Base-by-base conservation (phyloP, 306 rosid genomes). In the Argentina anserina region DNA sequence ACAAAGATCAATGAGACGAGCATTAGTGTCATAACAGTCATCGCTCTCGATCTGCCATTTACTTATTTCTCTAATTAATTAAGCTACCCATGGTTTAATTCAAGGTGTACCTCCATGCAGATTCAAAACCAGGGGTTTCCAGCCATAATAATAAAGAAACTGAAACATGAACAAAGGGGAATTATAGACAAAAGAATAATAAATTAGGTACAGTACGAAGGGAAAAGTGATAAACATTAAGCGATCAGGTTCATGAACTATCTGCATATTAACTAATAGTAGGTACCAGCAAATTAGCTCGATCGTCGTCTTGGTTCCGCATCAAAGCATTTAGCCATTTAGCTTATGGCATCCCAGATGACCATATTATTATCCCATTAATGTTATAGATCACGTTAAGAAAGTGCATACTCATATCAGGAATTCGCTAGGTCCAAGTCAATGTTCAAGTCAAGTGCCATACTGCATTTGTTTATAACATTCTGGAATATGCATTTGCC, bases 91-190 rank as follows among this genome's bases (percentile, higher is more conserved):
- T 28, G 28, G 63, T 58, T 58, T 58, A 58, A 36, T 28, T 28
- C 63, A 25, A 2, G 60, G 11, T 41, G 2, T 53, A 23, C 17
- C 60, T 58, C 9, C 34, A 25, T 58, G 63, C 26, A 58, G 46
- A 69, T 34, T 10, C 63, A 50, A 69, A 70, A 70, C 52, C 75
- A 53, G 64, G 25, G 60, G 15, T 15, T 33, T 61, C 40, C 42
- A n/a, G n/a, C n/a, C n/a, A 17, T n/a, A 17, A 31, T 34, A 33
- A 61, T 61, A 8, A 33, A 61, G 6, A 31, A 52, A 70, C 1
- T 9, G 37, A 37, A 39, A 28, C 1, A 53, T 25, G n/a, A 70
- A 8, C 43, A 7, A 26, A 70, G 65, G 53, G 50, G 50, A 31
- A 8, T 53, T 12, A 31, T 2, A 0, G 36, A 33, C 36, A 7